Evolutionary conservation across 2,329 filamentous ascomycete species (phyloP).

Genomic region (Colletotrichum musae): DNA sequence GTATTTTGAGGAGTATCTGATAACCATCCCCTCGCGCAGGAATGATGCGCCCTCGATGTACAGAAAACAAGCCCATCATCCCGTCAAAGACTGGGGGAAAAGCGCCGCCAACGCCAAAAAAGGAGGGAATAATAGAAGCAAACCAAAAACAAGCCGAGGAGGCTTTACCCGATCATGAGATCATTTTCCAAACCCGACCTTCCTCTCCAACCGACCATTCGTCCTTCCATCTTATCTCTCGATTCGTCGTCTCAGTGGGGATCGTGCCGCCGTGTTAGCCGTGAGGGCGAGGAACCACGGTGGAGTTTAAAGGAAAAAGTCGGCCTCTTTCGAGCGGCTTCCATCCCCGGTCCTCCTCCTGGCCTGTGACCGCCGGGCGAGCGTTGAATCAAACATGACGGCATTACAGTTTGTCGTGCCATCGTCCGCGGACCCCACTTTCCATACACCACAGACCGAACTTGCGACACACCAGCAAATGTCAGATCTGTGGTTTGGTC

Average conservation of each 20-base stretch:
- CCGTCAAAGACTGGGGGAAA: not conserved
- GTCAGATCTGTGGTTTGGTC: conserved; percentile 6
- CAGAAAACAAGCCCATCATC: not conserved
- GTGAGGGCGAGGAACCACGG: not conserved
- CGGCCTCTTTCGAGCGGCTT: not conserved
- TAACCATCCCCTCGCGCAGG: conserved; percentile 3
- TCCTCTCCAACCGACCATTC: conserved; percentile 4
- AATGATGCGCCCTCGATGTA: not conserved
- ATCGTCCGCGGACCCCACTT: conserved; percentile 25
- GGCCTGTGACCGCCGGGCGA: not conserved
- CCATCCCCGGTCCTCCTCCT: not conserved
- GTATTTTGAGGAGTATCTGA: not conserved
- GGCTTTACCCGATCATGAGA: conserved; percentile 27
- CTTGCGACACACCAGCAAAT: conserved; percentile 15
- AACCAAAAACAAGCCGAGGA: not conserved
- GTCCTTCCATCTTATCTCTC: conserved; percentile 28
- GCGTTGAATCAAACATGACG: not conserved
- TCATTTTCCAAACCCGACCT: not conserved
- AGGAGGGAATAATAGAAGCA: not conserved
- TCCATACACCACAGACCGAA: conserved; percentile 11
- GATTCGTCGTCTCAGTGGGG: not conserved
- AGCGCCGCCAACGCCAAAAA: conserved; percentile 31
- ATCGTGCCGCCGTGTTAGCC: conserved; percentile 8
- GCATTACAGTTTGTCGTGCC: conserved; percentile 30
- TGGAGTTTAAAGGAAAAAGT: not conserved